These are phyloP conservation scores for Leptographium procerum DNA, from an alignment of 2,329 filamentous ascomycete genomes.

Conservation along the genomic window DNA sequence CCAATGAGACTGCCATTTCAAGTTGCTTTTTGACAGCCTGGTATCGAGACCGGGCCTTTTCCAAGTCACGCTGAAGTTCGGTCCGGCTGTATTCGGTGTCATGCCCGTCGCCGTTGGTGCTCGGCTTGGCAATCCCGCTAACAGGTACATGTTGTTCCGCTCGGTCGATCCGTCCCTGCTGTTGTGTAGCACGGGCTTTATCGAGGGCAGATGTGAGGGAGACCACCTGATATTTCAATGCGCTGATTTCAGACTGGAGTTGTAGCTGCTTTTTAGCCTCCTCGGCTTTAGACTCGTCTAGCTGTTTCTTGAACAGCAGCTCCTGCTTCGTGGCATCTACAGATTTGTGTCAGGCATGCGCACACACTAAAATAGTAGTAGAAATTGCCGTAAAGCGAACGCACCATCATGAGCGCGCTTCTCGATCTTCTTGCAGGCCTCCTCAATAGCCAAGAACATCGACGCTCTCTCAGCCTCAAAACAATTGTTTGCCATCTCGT, in stretches of 20 bases:
- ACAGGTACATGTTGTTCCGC: not conserved
- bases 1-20: slow-evolving; percentile 26
- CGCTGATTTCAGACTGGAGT: not conserved
- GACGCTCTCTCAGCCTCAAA: not conserved
- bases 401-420: not conserved
- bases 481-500: not conserved
- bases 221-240: not conserved
- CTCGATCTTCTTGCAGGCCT: not conserved
- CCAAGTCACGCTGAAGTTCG: slow-evolving; percentile 3
- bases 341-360: not conserved
- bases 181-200: not conserved
- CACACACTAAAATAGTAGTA: not conserved
- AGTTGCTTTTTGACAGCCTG: slow-evolving; percentile 15
- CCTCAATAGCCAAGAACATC: not conserved
- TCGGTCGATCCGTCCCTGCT: not conserved
- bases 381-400: not conserved
- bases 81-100: not conserved
- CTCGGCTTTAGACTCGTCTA: not conserved
- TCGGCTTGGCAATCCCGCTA: too few species aligned
- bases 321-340: not conserved
- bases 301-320: not conserved
- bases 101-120: not conserved
- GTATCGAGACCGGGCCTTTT: slow-evolving; percentile 8
- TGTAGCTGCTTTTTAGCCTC: not conserved
- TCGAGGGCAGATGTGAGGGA: not conserved